These are phyloP conservation scores for Diaporthe nobilis DNA, from an alignment of 2,329 filamentous ascomycete species.

Conservation along the genomic window DNA sequence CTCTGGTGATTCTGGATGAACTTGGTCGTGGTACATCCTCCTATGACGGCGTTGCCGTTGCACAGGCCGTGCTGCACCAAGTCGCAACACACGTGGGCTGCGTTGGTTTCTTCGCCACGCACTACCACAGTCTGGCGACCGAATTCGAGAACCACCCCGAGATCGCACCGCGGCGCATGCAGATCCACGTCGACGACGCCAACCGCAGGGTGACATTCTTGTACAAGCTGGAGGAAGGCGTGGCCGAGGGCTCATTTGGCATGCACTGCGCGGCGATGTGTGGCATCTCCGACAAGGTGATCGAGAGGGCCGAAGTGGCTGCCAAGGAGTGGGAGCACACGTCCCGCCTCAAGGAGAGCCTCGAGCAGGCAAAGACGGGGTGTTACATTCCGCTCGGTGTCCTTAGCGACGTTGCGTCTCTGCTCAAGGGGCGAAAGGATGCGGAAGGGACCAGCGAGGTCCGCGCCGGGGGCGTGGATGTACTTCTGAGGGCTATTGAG, in stretches of 20 bases:
- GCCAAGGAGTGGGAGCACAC: constrained; percentile 97
- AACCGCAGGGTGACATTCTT: constrained; percentile 93
- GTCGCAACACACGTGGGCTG: constrained; percentile 94
- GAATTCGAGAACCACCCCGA: constrained; percentile 94
- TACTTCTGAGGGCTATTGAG: constrained; percentile 73
- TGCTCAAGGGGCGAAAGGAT: constrained; percentile 72
- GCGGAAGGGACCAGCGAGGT: constrained; percentile 55
- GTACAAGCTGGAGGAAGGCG: constrained; percentile 92
- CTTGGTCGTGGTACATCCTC: constrained; percentile 94
- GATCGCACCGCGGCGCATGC: constrained; percentile 89
- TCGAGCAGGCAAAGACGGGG: constrained; percentile 84
- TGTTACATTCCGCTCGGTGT: constrained; percentile 88
- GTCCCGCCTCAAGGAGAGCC: constrained; percentile 86
- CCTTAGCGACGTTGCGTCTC: constrained; percentile 87
- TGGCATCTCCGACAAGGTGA: constrained; percentile 86
- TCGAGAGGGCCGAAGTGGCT: constrained; percentile 88
- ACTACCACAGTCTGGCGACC: constrained; percentile 93
- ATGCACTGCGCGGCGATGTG: constrained; percentile 99
- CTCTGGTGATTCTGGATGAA: constrained; percentile 96
- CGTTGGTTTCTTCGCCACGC: constrained; percentile 96
- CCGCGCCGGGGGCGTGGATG: constrained; percentile 67
- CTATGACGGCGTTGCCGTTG: constrained; percentile 96
- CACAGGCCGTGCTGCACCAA: constrained; percentile 97
- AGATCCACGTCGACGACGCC: constrained; percentile 90
- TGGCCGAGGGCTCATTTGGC: constrained; percentile 96